A percentile compares a stretch with the other conserved stretches of the same genome.
phyloP scores from a whole-genome alignment of 768 basidiomycete genomes.

The Chalciporus piperatus region DNA sequence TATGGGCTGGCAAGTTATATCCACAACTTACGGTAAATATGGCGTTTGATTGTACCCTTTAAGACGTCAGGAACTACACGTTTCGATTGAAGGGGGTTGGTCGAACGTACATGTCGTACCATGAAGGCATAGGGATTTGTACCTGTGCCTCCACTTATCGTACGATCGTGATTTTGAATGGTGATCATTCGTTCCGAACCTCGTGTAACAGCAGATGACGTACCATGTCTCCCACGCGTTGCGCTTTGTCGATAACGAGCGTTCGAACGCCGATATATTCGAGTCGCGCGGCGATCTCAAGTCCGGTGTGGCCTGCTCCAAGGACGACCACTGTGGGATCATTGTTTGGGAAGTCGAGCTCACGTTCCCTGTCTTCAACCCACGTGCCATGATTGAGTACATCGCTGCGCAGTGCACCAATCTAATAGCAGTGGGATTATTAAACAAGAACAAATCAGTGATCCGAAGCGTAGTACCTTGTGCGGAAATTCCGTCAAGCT shows the following conservation, averaged over 20 bases:
- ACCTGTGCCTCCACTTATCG: slow-evolving; percentile 37
- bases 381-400: slow-evolving; percentile 45
- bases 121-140: slow-evolving; percentile 42
- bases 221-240: slow-evolving; percentile 41
- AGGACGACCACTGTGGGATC: slow-evolving; percentile 55
- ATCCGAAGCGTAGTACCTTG: slow-evolving; percentile 17
- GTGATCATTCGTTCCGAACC: neutral
- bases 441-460: neutral
- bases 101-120: slow-evolving; percentile 40
- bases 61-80: neutral
- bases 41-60: slow-evolving; percentile 50
- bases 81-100: neutral
- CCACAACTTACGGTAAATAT: slow-evolving; percentile 39
- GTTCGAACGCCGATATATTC: slow-evolving; percentile 49
- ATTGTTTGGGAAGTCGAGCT: slow-evolving; percentile 42
- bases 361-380: slow-evolving; percentile 38
- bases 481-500: slow-evolving; percentile 48
- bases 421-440: neutral
- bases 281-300: slow-evolving; percentile 56
- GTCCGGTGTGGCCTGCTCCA: slow-evolving; percentile 60
- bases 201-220: neutral
- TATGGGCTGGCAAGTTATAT: slow-evolving; percentile 1
- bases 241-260: slow-evolving; percentile 50
- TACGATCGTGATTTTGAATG: neutral
- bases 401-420: neutral